Percentiles rank a stretch among this genome's conserved stretches.
Evolutionary conservation across 2,329 filamentous ascomycete genomes (phyloP).

Genomic region (Westerdykella ornata): DNA sequence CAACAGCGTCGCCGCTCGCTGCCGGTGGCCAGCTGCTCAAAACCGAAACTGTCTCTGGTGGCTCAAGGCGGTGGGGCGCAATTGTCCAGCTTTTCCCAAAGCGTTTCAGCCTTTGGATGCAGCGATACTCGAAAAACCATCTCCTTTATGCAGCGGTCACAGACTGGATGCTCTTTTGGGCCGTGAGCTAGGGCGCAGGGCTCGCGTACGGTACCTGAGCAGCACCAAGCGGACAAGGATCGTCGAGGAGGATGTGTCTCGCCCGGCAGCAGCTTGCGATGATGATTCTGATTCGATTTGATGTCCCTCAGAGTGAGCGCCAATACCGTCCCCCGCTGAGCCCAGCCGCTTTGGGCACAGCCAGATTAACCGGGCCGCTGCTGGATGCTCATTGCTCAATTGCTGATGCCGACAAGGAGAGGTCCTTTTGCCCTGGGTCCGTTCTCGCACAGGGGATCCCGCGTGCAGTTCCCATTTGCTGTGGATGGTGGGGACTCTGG

Average conservation of each 20-base stretch:
- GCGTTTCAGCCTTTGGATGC: constrained; percentile 28
- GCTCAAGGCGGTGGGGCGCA: constrained; percentile 25
- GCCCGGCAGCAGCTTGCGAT: not conserved
- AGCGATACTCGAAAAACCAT: constrained; percentile 10
- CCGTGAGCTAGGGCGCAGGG: constrained; percentile 5
- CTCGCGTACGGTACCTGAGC: constrained; percentile 26
- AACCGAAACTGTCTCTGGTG: constrained; percentile 31
- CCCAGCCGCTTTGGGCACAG: constrained; percentile 19
- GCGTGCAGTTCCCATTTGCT: constrained; percentile 31
- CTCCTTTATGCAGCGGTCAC: constrained; percentile 33
- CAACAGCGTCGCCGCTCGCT: constrained; percentile 25
- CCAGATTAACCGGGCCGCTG: constrained; percentile 29
- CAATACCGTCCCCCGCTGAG: constrained; percentile 5
- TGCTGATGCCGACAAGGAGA: not conserved
- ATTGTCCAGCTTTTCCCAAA: constrained; percentile 27
- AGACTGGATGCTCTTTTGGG: constrained; percentile 13
- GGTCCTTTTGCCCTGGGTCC: not conserved
- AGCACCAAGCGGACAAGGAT: constrained; percentile 3
- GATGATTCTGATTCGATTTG: no score
- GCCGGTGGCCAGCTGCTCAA: constrained; percentile 30
- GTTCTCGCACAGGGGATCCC: constrained; percentile 6
- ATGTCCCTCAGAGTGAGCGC: no score
- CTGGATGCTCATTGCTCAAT: no score
- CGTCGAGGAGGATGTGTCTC: not conserved
- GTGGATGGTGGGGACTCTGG: not conserved